Evolutionary conservation across 805 yeast species (phyloP), one percentile per base, ranked within the genome.

Genomic region (Myxozyma neglecta): DNA sequence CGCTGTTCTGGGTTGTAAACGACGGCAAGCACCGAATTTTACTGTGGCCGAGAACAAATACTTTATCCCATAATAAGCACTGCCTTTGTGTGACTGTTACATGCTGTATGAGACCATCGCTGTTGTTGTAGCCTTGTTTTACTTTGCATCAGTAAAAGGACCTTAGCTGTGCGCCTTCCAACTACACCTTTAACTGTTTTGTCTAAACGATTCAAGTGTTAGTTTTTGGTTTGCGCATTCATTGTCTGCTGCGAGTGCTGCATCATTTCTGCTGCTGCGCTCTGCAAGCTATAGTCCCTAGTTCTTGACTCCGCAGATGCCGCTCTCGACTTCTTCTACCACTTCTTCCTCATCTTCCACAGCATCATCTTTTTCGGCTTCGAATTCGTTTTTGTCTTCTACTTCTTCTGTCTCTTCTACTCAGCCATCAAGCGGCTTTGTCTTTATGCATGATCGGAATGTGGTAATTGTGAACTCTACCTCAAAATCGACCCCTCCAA

Each of bases 381-480:
- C 57, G 2, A 14, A 51, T 24, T 20, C 52, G 2, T 8, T 24
- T 13, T 54, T 46, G 14, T 16, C 43, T 24, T 10, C 46, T n/a
- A 6, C 46, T 39, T 10, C 58, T 45, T 20, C 55, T 20, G 37
- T 46, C 11, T 4, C 39, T 18, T 36, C 18, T 39, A 11, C 37
- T 3, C 46, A 39, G 18, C 32, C 55, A 11, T n/a, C 46, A 14
- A n/a, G 37, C 43, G 8, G 53, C 20, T 57, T 52, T 24, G 47
- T 39, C 49, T 57, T 57, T 52, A 39, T 52, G 7, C 61, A 57
- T 46, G 52, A 52, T 29, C 45, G 61, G 40, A 57, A 57, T 51
- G 61, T 57, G 37, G 57, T 52, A 9, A 48, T 57, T n/a, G 50
- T 57, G 53, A 57, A 57, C 52, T 42, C 51, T 20, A 29, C 59